Evolutionary conservation across 2,329 filamentous ascomycete species (phyloP).

Genomic region (Pseudofabraea citricarpa): DNA sequence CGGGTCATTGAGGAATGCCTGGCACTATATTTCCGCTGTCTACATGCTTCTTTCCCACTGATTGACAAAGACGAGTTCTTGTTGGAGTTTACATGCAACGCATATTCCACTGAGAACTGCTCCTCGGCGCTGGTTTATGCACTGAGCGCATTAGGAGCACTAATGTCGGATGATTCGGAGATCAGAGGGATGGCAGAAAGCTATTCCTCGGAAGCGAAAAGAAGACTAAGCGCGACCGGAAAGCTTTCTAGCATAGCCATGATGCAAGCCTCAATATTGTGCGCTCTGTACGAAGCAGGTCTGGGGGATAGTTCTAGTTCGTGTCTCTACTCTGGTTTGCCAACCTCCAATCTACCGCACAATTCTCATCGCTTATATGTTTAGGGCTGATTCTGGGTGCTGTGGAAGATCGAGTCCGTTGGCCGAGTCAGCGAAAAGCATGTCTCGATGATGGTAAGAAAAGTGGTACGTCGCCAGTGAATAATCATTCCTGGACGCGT

Average conservation of each 20-base stretch:
- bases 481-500: conserved; percentile 7
- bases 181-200: conserved; percentile 5
- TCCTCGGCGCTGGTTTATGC: conserved; percentile 8
- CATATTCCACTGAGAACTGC: conserved; percentile 5
- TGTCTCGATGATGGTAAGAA: too few relatives aligned
- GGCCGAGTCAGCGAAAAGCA: too few relatives aligned
- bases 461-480: conserved; percentile 6
- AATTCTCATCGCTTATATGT: too few relatives aligned
- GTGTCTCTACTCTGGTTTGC: too few relatives aligned
- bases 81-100: conserved; percentile 6
- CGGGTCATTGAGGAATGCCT: conserved; percentile 9
- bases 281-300: too few relatives aligned
- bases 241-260: too few relatives aligned
- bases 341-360: too few relatives aligned
- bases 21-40: conserved; percentile 14
- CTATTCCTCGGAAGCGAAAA: conserved; percentile 3
- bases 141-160: conserved; percentile 11
- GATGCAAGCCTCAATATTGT: too few relatives aligned
- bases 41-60: conserved; percentile 12
- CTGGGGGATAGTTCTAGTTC: too few relatives aligned
- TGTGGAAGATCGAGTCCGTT: too few relatives aligned
- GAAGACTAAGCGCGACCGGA: conserved; percentile 4
- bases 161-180: conserved; percentile 7
- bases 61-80: conserved; percentile 15
- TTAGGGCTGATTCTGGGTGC: too few relatives aligned